Evolutionary conservation across 164 flowering plant species (phyloP), one percentile per base, ranked within the genome.

Genomic region (Magnolia sinica): DNA sequence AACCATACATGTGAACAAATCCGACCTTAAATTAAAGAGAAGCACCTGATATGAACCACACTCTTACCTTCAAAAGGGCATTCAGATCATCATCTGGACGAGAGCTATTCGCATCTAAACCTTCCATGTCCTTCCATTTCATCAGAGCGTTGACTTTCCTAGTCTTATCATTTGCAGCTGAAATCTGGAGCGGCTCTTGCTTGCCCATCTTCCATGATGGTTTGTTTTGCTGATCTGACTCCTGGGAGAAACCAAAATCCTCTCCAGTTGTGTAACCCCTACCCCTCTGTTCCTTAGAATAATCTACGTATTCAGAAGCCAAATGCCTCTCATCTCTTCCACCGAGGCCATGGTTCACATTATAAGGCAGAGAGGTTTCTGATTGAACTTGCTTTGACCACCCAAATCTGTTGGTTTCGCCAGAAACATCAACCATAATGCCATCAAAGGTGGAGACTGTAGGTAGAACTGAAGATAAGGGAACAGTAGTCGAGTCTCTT

Each of bases 21-120:
- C 7, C 11, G 50, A 14, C 22, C 10, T 23, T 13, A 71, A 63
- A 19, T 10, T 7, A 61, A 49, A 18, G 7, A 18, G 8, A 20
- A 7, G 51, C 23, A 31, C 65, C 7, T 9, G 52, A 19, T 11
- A 70, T 63, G 14, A 51, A 22, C 90, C 76, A 91, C 74, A 6
- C 10, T 19, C 27, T n/a, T 79, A 92, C 98, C 94, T 91, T 83
- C 73, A 94, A 76, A 7, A 94, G 83, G 45, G 87, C 87, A 82
- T 81, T 85, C 73, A 92, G 84, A 85, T 89, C 89, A 74, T 89
- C 90, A 78, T 90, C 96, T 18, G 87, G 71, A 74, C 78, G 72
- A n/a, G 79, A 76, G 73, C 77, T 75, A 72, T 81, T 83, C n/a
- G 81, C 68, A 50, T 85, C 81, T 29, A 76, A 73, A 19, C 82